A percentile compares a stretch with the other conserved stretches of the same genome.
phyloP scores from a whole-genome alignment of 2,329 filamentous ascomycete genomes.

The Magnaporthiopsis incrustans region DNA sequence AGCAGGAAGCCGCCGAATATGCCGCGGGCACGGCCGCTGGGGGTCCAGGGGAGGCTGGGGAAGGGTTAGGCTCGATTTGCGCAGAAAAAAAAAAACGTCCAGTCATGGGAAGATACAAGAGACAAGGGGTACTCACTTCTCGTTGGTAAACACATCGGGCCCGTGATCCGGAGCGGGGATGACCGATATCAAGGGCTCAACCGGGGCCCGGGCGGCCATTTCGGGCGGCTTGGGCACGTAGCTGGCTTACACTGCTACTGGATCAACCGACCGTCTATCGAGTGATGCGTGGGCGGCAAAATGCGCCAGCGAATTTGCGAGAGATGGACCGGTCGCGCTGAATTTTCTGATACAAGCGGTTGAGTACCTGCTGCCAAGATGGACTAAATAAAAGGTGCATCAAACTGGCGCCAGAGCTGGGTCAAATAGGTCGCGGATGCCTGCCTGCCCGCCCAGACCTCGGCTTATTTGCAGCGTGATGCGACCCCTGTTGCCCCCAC shows the following conservation, averaged over 20 bases:
- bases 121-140: background rate
- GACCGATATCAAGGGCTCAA: slow-evolving; percentile 5
- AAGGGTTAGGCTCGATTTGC: too few species aligned
- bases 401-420: background rate
- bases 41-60: slow-evolving; percentile 5
- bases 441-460: background rate
- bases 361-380: too few species aligned
- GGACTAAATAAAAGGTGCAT: too few species aligned
- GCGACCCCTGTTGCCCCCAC: background rate
- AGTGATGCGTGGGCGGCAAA: too few species aligned
- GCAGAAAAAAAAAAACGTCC: too few species aligned
- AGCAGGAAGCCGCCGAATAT: slow-evolving; percentile 9
- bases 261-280: too few species aligned
- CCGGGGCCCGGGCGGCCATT: slow-evolving; percentile 3
- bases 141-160: slow-evolving; percentile 5
- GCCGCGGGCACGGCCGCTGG: slow-evolving; percentile 4
- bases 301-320: too few species aligned
- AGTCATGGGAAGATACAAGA: background rate
- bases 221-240: too few species aligned
- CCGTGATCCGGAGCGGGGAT: slow-evolving; percentile 2
- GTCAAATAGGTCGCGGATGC: background rate
- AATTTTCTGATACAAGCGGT: too few species aligned
- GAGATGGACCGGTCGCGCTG: too few species aligned
- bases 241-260: too few species aligned
- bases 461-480: background rate